phyloP scores from a whole-genome alignment of 495 filamentous ascomycete genomes.

The Lindgomyces ingoldianus region DNA sequence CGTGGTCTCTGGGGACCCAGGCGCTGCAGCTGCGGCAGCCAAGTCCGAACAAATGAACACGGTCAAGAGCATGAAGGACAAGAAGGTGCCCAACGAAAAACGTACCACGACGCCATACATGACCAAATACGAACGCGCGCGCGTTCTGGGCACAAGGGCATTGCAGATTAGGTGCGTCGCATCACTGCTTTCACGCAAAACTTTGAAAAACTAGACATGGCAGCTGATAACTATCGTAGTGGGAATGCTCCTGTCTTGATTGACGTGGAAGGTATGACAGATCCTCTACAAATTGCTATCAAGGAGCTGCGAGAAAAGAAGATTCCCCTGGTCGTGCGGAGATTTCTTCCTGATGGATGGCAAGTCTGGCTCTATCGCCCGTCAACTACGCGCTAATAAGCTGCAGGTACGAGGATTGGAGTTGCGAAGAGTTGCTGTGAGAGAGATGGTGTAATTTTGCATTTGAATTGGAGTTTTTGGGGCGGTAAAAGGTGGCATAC shows the following conservation, averaged over 20 bases:
- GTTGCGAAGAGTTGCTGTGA: conserved; percentile 83
- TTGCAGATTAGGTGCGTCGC: conserved; percentile 90
- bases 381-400: conserved; percentile 16
- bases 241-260: conserved; percentile 98
- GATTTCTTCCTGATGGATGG: conserved; percentile 96
- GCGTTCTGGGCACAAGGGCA: conserved; percentile 88
- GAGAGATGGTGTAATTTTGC: background rate
- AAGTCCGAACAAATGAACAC: conserved; percentile 48
- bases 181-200: no score
- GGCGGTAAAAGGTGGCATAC: conserved; percentile 17
- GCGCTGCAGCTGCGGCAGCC: conserved; percentile 59
- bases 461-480: conserved; percentile 31
- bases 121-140: conserved; percentile 97
- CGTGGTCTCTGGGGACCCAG: conserved; percentile 73
- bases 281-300: conserved; percentile 94
- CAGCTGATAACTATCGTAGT: conserved; percentile 49
- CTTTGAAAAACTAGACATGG: no score
- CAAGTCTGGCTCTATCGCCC: conserved; percentile 53
- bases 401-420: conserved; percentile 95
- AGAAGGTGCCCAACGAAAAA: conserved; percentile 86
- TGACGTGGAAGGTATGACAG: conserved; percentile 95
- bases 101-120: conserved; percentile 95
- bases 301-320: conserved; percentile 98
- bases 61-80: conserved; percentile 71
- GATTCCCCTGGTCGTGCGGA: conserved; percentile 89